Base-by-base conservation (phyloP, 2,329 filamentous ascomycete genomes). In the Xylaria sp. region DNA sequence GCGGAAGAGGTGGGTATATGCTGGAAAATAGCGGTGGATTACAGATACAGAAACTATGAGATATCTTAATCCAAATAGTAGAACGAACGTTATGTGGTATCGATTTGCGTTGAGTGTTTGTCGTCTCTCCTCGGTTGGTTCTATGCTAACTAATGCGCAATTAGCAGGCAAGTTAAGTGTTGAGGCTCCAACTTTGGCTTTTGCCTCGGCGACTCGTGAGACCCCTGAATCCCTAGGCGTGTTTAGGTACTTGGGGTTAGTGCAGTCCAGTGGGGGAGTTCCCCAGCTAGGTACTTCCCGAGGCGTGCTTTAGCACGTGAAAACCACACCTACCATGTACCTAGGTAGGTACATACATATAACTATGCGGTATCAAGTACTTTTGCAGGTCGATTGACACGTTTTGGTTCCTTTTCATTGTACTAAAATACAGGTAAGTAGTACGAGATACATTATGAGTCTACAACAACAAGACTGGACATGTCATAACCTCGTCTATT, bases 141-240 rank as follows among this genome's bases (percentile, higher is more conserved):
- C 34, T 43, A 43, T 58, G 39, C 7, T 9, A 45, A 45, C 7
- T 9, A 45, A 45, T 32, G 55, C 39, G 25, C 39, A 32, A 41
- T 56, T 41, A 20, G 60, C 32, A 41, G n/a, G n/a, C n/a, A n/a
- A n/a, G n/a, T n/a, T n/a, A n/a, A 45, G 34, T 52, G 25, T 53
- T 59, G 52, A 56, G 46, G 65, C 60, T 67, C 55, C 32, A 36
- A 46, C 53, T 53, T 43, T 50, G 32, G 43, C 52, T 43, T 67
- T 64, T 67, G 55, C 65, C 65, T 67, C 65, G 65, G 65, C 28
- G 56, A 43, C 25, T 45, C 28, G 25, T 32, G 25, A 7, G 55
- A 45, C 55, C 55, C 55, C 55, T 58, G 55, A 32, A 12, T 25
- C 53, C 53, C 34, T 39, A 20, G 28, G 32, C 34, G 43, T 23